Evolutionary conservation across 202 grass and related monocot species (phyloP).

Genomic region (Panicum hallii): DNA sequence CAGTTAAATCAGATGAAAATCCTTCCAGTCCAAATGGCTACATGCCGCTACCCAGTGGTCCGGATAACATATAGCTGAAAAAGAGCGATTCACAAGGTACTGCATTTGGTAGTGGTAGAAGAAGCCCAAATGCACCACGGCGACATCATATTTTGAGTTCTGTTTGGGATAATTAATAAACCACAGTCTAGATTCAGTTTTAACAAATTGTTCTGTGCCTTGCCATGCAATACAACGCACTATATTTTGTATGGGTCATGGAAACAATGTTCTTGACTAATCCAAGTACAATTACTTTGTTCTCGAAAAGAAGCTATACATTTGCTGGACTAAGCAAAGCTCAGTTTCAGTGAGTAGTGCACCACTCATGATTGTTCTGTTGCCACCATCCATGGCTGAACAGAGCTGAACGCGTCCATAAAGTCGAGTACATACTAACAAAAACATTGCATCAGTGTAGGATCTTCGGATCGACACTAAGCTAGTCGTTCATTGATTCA

Average conservation of each 20-base stretch:
- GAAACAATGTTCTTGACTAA: neutral
- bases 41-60: constrained; percentile 48
- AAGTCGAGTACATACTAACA: neutral
- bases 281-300: neutral
- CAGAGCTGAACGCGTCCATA: neutral
- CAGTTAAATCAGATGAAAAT: constrained; percentile 47
- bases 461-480: neutral
- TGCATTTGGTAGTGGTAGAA: neutral
- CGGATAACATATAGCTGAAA: constrained; percentile 61
- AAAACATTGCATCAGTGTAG: neutral
- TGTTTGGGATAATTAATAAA: constrained; percentile 3
- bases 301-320: neutral
- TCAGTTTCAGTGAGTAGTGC: neutral
- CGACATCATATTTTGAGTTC: neutral
- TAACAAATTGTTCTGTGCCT: neutral
- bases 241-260: neutral
- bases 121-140: neutral
- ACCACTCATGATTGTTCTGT: neutral
- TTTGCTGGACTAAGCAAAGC: neutral
- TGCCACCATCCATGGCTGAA: neutral
- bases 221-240: neutral
- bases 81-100: neutral
- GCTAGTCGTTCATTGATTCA: neutral
- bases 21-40: constrained; percentile 56
- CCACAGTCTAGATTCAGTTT: neutral